These are phyloP conservation scores for Mycena indigotica DNA, from an alignment of 768 basidiomycete genomes.

Conservation along the genomic window DNA sequence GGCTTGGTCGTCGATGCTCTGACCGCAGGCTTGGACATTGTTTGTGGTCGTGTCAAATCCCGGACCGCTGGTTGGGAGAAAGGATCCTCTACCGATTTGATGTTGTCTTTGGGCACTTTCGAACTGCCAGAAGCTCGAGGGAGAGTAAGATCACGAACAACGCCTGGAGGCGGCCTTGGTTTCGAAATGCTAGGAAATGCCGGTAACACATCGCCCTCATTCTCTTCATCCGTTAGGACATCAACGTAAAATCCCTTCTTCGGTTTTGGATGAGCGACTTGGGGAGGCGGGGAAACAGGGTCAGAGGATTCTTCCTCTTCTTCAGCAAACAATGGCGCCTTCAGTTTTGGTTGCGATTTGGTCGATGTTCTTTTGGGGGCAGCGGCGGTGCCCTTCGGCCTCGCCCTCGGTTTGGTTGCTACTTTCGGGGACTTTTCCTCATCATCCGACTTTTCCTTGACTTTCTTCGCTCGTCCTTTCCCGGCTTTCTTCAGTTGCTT, in stretches of 20 bases:
- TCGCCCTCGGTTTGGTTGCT: background rate
- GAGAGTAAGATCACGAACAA: background rate
- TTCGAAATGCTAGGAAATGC: background rate
- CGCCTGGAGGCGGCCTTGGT: background rate
- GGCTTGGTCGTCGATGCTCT: conserved; percentile 24
- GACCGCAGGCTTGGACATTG: conserved; percentile 8
- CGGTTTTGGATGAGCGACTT: conserved; percentile 6
- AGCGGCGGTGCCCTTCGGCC: background rate
- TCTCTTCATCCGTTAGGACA: background rate
- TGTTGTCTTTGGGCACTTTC: too few relatives aligned
- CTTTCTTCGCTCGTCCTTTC: conserved; percentile 36
- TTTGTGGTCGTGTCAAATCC: background rate
- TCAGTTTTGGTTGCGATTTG: conserved; percentile 1
- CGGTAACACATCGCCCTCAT: background rate
- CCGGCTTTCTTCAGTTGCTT: conserved; percentile 55
- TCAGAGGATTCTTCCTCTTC: conserved; percentile 12
- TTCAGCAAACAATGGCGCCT: conserved; percentile 1
- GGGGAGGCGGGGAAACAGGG: conserved; percentile 7
- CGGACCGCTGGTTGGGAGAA: background rate
- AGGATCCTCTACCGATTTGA: background rate
- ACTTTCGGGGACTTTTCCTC: conserved; percentile 2
- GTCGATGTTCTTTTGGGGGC: background rate
- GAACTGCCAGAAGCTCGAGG: background rate
- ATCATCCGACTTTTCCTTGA: conserved; percentile 6
- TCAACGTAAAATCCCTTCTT: conserved; percentile 5